Base-by-base conservation (phyloP, 2,329 filamentous ascomycete species). In the Fusarium euwallaceae region DNA sequence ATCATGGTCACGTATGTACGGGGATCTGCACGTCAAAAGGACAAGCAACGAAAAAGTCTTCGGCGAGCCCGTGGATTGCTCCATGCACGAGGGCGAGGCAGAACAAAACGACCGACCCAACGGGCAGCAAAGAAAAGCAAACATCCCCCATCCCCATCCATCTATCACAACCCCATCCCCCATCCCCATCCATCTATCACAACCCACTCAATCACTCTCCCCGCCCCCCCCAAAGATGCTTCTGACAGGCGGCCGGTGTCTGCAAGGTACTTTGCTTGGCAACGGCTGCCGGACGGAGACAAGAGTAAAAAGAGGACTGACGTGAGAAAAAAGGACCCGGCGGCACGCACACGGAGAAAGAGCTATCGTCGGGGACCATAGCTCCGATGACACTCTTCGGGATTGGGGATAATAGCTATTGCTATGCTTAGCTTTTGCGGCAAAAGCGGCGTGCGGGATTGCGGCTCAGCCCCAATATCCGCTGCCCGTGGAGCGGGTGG, bases 51-150 rank as follows among this genome's bases (percentile, higher is more conserved):
- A n/a, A 29, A 17, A 27, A 22, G 22, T 43, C 32, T 62, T 74
- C 72, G 71, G 72, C 61, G 58, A 63, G 37, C 59, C 71, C 72
- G 72, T 72, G 43, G 43, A 48, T 48, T 6, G 39, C 39, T 27
- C 22, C 43, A 22, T 48, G 22, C 43, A 32, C 32, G 32, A 24
- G 39, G 17, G 20, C 43, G 22, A 48, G 43, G 20, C 43, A 43
- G 39, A 43, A 43, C 39, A 12, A 43, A 27, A 4, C 27, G 27
- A 4, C 4, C 43, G 43, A 24, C 43, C 22, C 43, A 48, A 48
- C 43, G 22, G 22, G 22, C n/a, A 34, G 32, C 37, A 34, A 61
- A 32, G 27, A 61, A 53, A 37, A 45, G 48, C 29, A 36, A 61
- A 24, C 20, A 45, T 8, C 29, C 27, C 27, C 24, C n/a, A n/a